These are phyloP conservation scores for Phyllosticta paracitricarpa DNA, from an alignment of 2,329 filamentous ascomycete genomes.

Conservation along the genomic window DNA sequence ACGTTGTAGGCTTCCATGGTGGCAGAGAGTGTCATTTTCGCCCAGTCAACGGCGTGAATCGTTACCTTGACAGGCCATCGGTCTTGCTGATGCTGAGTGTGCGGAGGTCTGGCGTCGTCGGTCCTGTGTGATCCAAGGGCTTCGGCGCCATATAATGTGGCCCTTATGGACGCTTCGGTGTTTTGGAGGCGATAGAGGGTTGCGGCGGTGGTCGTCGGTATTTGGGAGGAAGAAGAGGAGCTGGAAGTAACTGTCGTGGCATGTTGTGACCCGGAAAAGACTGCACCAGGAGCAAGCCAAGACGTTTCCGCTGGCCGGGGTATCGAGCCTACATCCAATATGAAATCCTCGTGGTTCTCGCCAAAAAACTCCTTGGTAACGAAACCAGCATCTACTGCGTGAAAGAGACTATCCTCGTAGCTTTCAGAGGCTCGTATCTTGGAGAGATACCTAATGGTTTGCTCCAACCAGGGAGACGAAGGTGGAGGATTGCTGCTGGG, in stretches of 20 bases:
- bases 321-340: constrained; percentile 44
- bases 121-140: not conserved
- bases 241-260: constrained; percentile 33
- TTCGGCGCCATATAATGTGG: constrained; percentile 2
- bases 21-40: constrained; percentile 52
- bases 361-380: constrained; percentile 43
- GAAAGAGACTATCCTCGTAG: constrained; percentile 44
- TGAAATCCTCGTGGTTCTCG: constrained; percentile 46
- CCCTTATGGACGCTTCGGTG: constrained; percentile 15
- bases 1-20: constrained; percentile 65
- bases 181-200: constrained; percentile 20
- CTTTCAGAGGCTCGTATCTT: constrained; percentile 44
- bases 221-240: constrained; percentile 11
- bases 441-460: constrained; percentile 52
- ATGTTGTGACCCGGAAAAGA: constrained; percentile 53
- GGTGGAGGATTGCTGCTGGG: constrained; percentile 15
- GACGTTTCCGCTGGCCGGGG: constrained; percentile 45
- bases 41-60: constrained; percentile 51
- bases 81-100: constrained; percentile 35
- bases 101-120: constrained; percentile 21
- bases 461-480: constrained; percentile 38
- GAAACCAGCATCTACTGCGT: constrained; percentile 44
- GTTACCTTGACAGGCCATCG: constrained; percentile 60
- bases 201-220: constrained; percentile 12
- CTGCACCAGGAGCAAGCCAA: constrained; percentile 51